These are phyloP conservation scores for Paramyrothecium roridum DNA, from an alignment of 2,329 filamentous ascomycete genomes.

Conservation along the genomic window DNA sequence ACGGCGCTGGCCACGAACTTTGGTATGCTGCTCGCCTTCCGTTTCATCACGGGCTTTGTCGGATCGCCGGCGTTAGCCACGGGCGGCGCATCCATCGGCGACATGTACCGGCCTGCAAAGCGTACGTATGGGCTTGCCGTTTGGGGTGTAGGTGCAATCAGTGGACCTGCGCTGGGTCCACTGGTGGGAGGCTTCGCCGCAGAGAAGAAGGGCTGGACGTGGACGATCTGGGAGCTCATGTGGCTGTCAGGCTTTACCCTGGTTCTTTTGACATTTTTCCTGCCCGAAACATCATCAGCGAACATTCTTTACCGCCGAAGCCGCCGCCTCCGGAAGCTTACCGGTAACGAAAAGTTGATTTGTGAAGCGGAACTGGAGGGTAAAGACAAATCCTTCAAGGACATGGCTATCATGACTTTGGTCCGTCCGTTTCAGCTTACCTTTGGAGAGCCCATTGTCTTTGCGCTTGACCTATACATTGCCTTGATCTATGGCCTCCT, in stretches of 20 bases:
- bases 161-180: background rate
- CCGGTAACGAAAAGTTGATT: slow-evolving; percentile 6
- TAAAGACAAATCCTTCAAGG: slow-evolving; percentile 9
- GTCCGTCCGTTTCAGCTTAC: background rate
- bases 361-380: slow-evolving; percentile 6
- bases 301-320: slow-evolving; percentile 17
- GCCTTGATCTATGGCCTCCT: background rate
- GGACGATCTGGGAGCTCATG: slow-evolving; percentile 19
- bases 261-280: slow-evolving; percentile 15
- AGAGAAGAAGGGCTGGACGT: slow-evolving; percentile 12
- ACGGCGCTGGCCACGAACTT: slow-evolving; percentile 52
- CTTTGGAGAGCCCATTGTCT: background rate
- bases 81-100: slow-evolving; percentile 20
- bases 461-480: background rate
- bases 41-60: slow-evolving; percentile 49
- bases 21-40: slow-evolving; percentile 46
- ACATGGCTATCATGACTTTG: background rate
- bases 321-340: slow-evolving; percentile 9
- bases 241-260: slow-evolving; percentile 13
- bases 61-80: slow-evolving; percentile 24
- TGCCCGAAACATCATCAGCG: slow-evolving; percentile 17
- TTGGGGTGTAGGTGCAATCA: background rate
- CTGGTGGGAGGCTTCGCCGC: slow-evolving; percentile 1
- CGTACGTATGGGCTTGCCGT: background rate
- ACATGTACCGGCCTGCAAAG: slow-evolving; percentile 15